Conservation (phyloP, 345 rosid genomes). For the Barbarea vulgaris region DNA sequence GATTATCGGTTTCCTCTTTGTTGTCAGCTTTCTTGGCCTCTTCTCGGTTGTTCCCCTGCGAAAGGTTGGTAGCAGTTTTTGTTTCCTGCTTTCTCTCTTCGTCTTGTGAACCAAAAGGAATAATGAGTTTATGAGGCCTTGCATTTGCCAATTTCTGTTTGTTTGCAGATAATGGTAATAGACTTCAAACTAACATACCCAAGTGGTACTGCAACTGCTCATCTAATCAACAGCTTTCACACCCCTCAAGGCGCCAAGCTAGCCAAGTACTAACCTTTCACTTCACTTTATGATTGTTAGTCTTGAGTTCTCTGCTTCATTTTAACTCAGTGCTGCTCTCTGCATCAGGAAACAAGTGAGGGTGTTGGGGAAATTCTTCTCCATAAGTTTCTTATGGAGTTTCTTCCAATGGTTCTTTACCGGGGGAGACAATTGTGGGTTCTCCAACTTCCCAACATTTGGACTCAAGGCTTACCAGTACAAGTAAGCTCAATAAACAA, state of each 20-base stretch:
- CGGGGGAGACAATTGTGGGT: slow-evolving; percentile 67
- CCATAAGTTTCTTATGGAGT: slow-evolving; percentile 83
- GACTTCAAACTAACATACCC: slow-evolving; percentile 77
- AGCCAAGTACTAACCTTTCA: slow-evolving; percentile 53
- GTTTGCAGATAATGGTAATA: slow-evolving; percentile 70
- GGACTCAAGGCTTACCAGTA: slow-evolving; percentile 66
- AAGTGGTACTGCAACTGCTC: slow-evolving; percentile 88
- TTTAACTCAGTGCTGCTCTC: slow-evolving; percentile 12
- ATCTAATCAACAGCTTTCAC: slow-evolving; percentile 85
- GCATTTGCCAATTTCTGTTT: slow-evolving; percentile 14
- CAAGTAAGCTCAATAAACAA: slow-evolving; percentile 47
- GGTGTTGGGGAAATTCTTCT: slow-evolving; percentile 66
- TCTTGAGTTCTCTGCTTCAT: slow-evolving; percentile 26
- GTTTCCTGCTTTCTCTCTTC: slow-evolving; percentile 13
- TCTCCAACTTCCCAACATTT: slow-evolving; percentile 69
- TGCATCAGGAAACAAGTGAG: slow-evolving; percentile 74
- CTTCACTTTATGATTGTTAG: slow-evolving; percentile 13
- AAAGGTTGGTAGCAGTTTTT: slow-evolving; percentile 51
- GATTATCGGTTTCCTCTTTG: slow-evolving; percentile 81
- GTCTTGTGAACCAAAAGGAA: slow-evolving; percentile 14
- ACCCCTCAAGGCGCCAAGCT: slow-evolving; percentile 73
- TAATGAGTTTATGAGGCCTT: slow-evolving; percentile 20
- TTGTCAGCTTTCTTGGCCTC: slow-evolving; percentile 91
- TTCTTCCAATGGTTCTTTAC: slow-evolving; percentile 90
- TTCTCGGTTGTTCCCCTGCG: slow-evolving; percentile 77